Evolutionary conservation across 2,329 filamentous ascomycete species (phyloP).

Genomic region (Apiospora marii): DNA sequence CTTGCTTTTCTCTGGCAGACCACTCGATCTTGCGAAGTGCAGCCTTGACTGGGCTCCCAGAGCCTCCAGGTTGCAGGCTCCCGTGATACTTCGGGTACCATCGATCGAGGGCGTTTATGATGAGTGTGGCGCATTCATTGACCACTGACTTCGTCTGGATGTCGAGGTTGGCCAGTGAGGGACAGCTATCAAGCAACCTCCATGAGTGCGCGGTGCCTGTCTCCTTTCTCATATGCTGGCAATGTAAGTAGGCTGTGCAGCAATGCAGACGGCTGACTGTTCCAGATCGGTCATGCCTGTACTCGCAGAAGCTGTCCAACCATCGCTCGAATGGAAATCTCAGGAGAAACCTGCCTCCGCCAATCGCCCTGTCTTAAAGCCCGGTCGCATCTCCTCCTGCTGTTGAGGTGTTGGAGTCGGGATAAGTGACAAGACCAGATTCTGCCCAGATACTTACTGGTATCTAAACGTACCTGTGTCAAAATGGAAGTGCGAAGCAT

Average conservation of each 20-base stretch:
- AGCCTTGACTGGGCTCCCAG: neutral
- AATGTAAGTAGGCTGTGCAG: neutral
- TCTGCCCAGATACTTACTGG: no score
- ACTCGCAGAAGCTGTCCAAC: no score
- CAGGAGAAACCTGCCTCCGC: no score
- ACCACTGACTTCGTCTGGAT: neutral
- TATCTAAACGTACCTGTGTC: no score
- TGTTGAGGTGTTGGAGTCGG: no score
- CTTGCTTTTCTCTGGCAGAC: neutral
- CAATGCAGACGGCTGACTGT: no score
- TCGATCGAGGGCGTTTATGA: neutral
- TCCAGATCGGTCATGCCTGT: no score
- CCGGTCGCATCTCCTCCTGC: no score
- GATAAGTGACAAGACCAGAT: no score
- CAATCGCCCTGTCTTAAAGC: no score
- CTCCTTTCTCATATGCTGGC: neutral
- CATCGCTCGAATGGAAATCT: no score
- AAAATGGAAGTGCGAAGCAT: no score
- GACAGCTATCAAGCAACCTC: slow-evolving; percentile 20
- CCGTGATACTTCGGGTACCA: neutral
- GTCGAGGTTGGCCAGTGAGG: neutral
- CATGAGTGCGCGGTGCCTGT: slow-evolving; percentile 18
- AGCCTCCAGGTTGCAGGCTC: neutral
- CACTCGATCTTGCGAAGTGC: neutral
- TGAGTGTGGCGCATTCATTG: neutral